Evolutionary conservation across 2,329 filamentous ascomycete species (phyloP).

Genomic region (Neofusicoccum umdonicola): DNA sequence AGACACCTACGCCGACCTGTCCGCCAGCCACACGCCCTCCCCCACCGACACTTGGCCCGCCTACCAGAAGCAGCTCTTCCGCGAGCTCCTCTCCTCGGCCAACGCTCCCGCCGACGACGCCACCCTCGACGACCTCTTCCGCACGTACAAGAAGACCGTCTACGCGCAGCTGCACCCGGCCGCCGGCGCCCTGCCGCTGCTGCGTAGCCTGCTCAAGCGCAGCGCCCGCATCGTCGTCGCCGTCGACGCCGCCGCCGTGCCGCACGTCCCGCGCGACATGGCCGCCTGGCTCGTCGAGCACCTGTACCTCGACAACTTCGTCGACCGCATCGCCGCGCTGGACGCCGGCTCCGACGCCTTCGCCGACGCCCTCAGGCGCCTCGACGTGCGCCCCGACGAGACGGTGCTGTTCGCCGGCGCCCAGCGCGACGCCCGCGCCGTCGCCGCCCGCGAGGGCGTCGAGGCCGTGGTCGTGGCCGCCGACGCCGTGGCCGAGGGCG

Average conservation of each 20-base stretch:
- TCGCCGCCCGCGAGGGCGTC: not conserved
- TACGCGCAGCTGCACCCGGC: conserved; percentile 13
- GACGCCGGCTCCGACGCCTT: not conserved
- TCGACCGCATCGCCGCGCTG: conserved; percentile 8
- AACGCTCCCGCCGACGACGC: not conserved
- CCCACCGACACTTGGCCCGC: not conserved
- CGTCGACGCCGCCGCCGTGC: not conserved
- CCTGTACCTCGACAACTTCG: conserved; percentile 16
- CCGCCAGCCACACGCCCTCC: not conserved
- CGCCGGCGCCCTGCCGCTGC: conserved; percentile 4
- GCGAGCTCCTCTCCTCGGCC: not conserved
- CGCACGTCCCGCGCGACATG: not conserved
- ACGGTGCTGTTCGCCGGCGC: conserved; percentile 1
- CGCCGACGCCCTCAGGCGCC: not conserved
- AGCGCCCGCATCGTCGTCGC: not conserved
- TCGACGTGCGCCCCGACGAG: conserved; percentile 7
- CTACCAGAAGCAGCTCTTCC: conserved; percentile 1
- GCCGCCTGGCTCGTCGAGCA: conserved; percentile 15
- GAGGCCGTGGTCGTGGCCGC: conserved; percentile 1
- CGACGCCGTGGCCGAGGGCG: not conserved
- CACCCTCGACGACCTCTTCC: conserved; percentile 4
- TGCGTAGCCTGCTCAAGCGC: conserved; percentile 2
- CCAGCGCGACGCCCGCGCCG: not conserved
- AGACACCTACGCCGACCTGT: not conserved
- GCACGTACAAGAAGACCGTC: conserved; percentile 16